These are phyloP conservation scores for Kalmusia sp. DNA, from an alignment of 2,329 filamentous ascomycete species.

Conservation along the genomic window DNA sequence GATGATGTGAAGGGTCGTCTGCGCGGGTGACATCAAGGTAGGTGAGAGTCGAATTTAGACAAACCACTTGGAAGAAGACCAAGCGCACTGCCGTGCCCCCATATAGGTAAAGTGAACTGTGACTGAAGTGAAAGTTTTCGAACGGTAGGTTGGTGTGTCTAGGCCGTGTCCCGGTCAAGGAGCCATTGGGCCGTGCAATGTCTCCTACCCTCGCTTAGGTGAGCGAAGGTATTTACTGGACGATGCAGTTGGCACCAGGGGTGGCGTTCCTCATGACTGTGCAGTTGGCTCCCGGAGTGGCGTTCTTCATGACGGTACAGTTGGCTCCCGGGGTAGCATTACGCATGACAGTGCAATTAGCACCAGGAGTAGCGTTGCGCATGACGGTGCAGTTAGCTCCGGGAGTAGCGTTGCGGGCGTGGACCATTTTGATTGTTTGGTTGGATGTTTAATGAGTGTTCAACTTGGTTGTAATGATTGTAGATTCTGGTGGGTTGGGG, in stretches of 20 bases:
- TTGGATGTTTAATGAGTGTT: slow-evolving; percentile 15
- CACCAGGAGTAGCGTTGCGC: slow-evolving; percentile 1
- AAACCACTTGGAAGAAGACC: not conserved
- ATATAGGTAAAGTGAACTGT: not conserved
- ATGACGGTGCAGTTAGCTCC: slow-evolving; percentile 12
- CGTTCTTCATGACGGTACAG: slow-evolving; percentile 13
- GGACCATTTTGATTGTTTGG: slow-evolving; percentile 25
- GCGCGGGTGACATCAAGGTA: not conserved
- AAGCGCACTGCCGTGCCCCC: not conserved
- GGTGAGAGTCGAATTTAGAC: not conserved
- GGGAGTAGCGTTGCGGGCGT: slow-evolving; percentile 5
- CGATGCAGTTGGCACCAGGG: slow-evolving; percentile 11
- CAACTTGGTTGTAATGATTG: slow-evolving; percentile 25
- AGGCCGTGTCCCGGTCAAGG: too few species aligned
- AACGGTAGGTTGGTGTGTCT: not conserved
- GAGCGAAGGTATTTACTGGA: not conserved
- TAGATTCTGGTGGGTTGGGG: slow-evolving; percentile 19
- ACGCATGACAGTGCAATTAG: slow-evolving; percentile 11
- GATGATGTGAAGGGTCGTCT: too few species aligned
- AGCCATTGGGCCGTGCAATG: not conserved
- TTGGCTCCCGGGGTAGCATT: slow-evolving; percentile 5
- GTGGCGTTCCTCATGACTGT: slow-evolving; percentile 10
- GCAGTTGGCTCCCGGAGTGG: slow-evolving; percentile 9
- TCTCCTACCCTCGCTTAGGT: not conserved
- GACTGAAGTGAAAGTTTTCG: not conserved